A percentile compares a stretch with the other conserved stretches of the same genome.
Conservation (phyloP, 164 flowering plant genomes). For the Saururus chinensis region DNA sequence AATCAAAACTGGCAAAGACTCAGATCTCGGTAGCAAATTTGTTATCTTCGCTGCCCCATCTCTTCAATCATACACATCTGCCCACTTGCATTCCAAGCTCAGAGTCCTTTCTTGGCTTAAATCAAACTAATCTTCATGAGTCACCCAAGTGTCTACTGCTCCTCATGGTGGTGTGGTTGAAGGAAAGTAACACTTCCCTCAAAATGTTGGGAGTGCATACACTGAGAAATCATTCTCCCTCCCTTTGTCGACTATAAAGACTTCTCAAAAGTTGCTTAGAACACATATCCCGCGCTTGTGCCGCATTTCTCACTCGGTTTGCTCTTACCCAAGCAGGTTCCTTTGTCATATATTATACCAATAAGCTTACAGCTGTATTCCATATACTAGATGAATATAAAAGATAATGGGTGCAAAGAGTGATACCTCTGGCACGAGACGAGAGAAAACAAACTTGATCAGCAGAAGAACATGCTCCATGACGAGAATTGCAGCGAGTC, state of each 20-base stretch:
- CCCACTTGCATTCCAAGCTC: too few relatives aligned
- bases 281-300: slow-evolving; percentile 69
- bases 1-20: too few relatives aligned
- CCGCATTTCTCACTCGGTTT: slow-evolving; percentile 54
- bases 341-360: slow-evolving; percentile 14
- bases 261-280: slow-evolving; percentile 65
- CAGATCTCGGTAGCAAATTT: too few relatives aligned
- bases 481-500: slow-evolving; percentile 80
- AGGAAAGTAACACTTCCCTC: background rate
- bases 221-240: slow-evolving; percentile 4
- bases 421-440: slow-evolving; percentile 82
- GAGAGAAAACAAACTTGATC: slow-evolving; percentile 78
- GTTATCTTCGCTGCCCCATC: too few relatives aligned
- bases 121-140: too few relatives aligned
- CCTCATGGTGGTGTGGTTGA: background rate
- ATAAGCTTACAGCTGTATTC: too few relatives aligned
- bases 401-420: background rate
- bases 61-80: too few relatives aligned
- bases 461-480: slow-evolving; percentile 80
- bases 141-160: too few relatives aligned
- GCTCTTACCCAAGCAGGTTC: slow-evolving; percentile 98
- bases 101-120: too few relatives aligned
- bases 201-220: background rate
- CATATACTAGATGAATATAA: background rate
- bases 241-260: slow-evolving; percentile 34